phyloP scores from a whole-genome alignment of 768 basidiomycete species.

The Boletus rufocinnamomeus region DNA sequence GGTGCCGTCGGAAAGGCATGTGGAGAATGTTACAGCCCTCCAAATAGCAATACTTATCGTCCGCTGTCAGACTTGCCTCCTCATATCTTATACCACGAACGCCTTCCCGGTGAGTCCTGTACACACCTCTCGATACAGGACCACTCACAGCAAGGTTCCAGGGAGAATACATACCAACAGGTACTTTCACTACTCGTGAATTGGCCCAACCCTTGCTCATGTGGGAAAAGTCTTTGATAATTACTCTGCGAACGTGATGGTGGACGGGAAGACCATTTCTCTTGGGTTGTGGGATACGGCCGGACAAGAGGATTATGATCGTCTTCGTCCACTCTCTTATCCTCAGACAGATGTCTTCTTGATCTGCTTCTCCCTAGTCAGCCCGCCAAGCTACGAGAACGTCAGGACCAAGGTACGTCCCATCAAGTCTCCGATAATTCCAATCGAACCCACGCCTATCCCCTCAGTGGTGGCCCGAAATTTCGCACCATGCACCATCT shows the following conservation, averaged over 20 bases:
- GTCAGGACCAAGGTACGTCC: conserved; percentile 88
- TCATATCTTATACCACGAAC: conserved; percentile 99
- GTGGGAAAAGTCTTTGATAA: conserved; percentile 86
- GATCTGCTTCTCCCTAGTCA: conserved; percentile 98
- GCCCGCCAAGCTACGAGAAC: conserved; percentile 98
- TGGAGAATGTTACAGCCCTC: conserved; percentile 15
- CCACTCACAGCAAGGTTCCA: conserved; percentile 36
- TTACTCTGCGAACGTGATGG: conserved; percentile 98
- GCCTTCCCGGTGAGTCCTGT: conserved; percentile 79
- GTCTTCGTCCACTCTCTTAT: conserved; percentile 95
- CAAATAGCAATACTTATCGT: conserved; percentile 16
- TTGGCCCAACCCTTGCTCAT: conserved; percentile 12
- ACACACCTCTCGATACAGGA: conserved; percentile 13
- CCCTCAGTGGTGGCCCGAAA: conserved; percentile 91
- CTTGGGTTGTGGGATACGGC: conserved; percentile 99
- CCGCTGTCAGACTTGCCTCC: conserved; percentile 80
- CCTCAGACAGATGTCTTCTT: conserved; percentile 99
- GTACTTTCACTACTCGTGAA: conserved; percentile 41
- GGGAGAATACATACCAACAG: conserved; percentile 98
- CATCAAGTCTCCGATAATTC: background rate
- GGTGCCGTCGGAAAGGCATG: conserved; percentile 97
- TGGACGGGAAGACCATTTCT: conserved; percentile 97
- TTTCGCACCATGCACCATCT: conserved; percentile 94
- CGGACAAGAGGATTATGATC: conserved; percentile 98
- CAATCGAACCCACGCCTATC: conserved; percentile 11